Percentiles rank a stretch among this genome's conserved stretches.
phyloP scores from a whole-genome alignment of 306 rosid genomes.

The Cucurbita pepo region DNA sequence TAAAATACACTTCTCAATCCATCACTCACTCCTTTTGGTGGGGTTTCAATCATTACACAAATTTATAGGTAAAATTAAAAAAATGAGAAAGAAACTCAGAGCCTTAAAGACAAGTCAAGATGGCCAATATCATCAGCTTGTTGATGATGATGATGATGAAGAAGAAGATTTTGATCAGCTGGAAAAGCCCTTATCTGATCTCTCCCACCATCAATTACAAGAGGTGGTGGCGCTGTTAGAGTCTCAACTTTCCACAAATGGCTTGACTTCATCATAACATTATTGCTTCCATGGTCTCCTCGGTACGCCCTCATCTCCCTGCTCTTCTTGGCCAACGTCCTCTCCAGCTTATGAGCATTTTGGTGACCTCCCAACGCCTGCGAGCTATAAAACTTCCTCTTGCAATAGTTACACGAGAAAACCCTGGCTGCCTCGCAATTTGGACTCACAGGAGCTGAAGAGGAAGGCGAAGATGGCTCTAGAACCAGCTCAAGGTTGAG shows the following conservation, averaged over 20 bases:
- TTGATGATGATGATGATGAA: constrained; percentile 9
- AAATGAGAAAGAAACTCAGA: constrained; percentile 17
- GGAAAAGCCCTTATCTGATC: not conserved
- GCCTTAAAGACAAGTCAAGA: constrained; percentile 77
- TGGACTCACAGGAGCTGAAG: constrained; percentile 25
- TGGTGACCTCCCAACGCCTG: constrained; percentile 93
- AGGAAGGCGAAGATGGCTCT: constrained; percentile 35
- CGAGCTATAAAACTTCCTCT: constrained; percentile 68
- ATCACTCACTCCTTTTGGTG: not conserved
- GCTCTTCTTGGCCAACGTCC: constrained; percentile 82
- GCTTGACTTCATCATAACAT: not conserved
- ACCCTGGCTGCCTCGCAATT: constrained; percentile 19
- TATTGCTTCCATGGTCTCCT: not conserved
- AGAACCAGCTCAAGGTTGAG: constrained; percentile 52
- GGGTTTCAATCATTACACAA: not conserved
- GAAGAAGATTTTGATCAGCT: not conserved
- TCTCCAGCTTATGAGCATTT: constrained; percentile 80
- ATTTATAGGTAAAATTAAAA: not conserved
- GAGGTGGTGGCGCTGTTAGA: not conserved
- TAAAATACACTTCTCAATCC: not conserved
- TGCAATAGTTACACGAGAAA: constrained; percentile 84
- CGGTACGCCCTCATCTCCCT: constrained; percentile 21
- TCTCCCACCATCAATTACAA: not conserved
- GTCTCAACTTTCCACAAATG: not conserved
- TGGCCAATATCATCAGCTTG: constrained; percentile 48